These are phyloP conservation scores for Eucalyptus curtisii DNA, from an alignment of 345 rosid species.

Conservation along the genomic window DNA sequence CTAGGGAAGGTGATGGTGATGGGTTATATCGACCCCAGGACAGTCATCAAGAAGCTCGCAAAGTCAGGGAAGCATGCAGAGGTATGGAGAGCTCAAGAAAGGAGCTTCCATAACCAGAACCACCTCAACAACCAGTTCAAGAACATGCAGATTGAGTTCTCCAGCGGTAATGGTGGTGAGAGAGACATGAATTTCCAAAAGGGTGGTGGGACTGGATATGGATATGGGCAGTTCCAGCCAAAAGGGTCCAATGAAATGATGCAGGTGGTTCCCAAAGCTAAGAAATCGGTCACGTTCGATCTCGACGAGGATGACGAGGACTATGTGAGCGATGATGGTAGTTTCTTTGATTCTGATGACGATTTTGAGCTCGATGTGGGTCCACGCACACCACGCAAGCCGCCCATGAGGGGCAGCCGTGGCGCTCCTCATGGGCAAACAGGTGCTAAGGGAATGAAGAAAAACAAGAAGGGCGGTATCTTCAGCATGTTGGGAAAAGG, in stretches of 20 bases:
- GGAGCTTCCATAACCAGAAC: constrained; percentile 21
- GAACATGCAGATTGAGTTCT: constrained; percentile 27
- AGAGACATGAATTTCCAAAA: constrained; percentile 20
- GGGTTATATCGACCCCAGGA: constrained; percentile 68
- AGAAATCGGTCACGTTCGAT: constrained; percentile 61
- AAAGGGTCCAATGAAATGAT: constrained; percentile 24
- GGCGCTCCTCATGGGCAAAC: constrained; percentile 10
- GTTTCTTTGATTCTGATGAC: constrained; percentile 27
- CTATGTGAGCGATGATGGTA: constrained; percentile 22
- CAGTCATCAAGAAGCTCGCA: constrained; percentile 63
- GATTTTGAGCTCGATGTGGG: constrained; percentile 27
- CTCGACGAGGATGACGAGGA: constrained; percentile 29
- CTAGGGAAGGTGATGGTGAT: constrained; percentile 80
- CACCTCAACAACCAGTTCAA: constrained; percentile 33
- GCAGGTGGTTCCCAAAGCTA: constrained; percentile 20
- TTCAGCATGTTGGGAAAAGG: constrained; percentile 32
- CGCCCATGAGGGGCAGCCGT: constrained; percentile 19
- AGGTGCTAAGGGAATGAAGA: constrained; percentile 19
- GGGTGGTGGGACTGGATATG: neutral
- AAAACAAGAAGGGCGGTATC: constrained; percentile 23
- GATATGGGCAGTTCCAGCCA: constrained; percentile 30
- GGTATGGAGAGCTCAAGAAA: constrained; percentile 52
- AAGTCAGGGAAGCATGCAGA: constrained; percentile 92
- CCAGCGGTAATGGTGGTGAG: neutral
- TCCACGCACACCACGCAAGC: neutral